Evolutionary conservation across 1,284 basidiomycete genomes (phyloP).

Genomic region (Ceratorhiza oryzae-sativae): DNA sequence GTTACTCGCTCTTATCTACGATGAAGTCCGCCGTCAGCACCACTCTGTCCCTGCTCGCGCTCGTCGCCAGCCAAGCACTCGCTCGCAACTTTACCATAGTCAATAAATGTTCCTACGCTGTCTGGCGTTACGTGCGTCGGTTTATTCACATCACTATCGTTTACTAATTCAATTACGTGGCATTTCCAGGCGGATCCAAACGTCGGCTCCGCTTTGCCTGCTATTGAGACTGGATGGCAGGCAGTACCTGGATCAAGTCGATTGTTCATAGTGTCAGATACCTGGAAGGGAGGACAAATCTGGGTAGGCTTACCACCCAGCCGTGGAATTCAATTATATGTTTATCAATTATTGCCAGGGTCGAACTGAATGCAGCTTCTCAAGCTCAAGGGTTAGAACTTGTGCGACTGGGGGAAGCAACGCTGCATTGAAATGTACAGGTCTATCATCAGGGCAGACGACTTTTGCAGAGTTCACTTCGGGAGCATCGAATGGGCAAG

Average conservation of each 20-base stretch:
- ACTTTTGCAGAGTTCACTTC: conserved; percentile 42
- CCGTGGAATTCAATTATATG: not conserved
- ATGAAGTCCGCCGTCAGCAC: conserved; percentile 34
- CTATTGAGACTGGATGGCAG: conserved; percentile 54
- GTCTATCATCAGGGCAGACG: conserved; percentile 50
- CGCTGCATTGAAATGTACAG: conserved; percentile 53
- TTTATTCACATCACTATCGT: conserved; percentile 48
- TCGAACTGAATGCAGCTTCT: conserved; percentile 59
- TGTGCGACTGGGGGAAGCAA: conserved; percentile 43
- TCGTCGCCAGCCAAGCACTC: conserved; percentile 45
- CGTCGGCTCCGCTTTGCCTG: conserved; percentile 45
- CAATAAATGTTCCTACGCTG: conserved; percentile 35
- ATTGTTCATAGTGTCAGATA: conserved; percentile 56
- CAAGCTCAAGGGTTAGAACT: conserved; percentile 44
- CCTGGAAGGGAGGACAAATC: conserved; percentile 59
- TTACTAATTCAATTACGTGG: not conserved
- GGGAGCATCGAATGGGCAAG: conserved; percentile 28
- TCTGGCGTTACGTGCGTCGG: conserved; percentile 40
- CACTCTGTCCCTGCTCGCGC: conserved; percentile 45
- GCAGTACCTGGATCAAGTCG: conserved; percentile 52
- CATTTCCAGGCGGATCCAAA: conserved; percentile 40
- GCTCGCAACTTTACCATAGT: conserved; percentile 56
- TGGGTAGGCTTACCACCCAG: conserved; percentile 50
- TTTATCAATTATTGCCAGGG: conserved; percentile 48
- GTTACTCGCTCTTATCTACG: conserved; percentile 21